A percentile compares a stretch with the other conserved stretches of the same genome.
Conservation (phyloP, 2,329 filamentous ascomycete species). For the Colletotrichum endophyticum region DNA sequence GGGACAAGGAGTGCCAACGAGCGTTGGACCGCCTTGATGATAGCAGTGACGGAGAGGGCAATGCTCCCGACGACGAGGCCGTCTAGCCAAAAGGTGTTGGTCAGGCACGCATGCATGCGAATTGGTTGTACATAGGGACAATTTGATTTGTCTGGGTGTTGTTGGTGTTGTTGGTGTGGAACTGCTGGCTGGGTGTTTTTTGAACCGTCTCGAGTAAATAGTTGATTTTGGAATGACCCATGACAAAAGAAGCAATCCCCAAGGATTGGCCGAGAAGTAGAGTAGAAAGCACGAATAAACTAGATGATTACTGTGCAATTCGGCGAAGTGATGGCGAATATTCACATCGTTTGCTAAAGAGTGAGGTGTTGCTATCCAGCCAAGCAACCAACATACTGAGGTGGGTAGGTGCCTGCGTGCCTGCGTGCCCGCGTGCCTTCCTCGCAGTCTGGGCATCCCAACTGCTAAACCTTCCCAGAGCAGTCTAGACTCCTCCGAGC, state of each 20-base stretch:
- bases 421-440: neutral
- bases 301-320: neutral
- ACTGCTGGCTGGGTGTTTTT: neutral
- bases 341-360: neutral
- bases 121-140: neutral
- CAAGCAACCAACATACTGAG: neutral
- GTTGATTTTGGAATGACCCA: neutral
- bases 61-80: neutral
- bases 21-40: constrained; percentile 75
- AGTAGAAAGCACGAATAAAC: neutral
- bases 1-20: constrained; percentile 74
- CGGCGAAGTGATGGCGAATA: neutral
- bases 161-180: neutral
- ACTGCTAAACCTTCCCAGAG: constrained; percentile 7
- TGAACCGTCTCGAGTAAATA: neutral
- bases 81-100: neutral
- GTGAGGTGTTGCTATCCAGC: neutral
- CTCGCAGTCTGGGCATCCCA: neutral
- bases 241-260: neutral
- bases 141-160: neutral
- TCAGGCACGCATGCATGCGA: neutral
- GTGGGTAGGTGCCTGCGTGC: neutral
- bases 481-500: neutral
- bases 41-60: neutral
- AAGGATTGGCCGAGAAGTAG: neutral